These are phyloP conservation scores for Aspergillus vadensis DNA, from an alignment of 2,329 filamentous ascomycete species.

Conservation along the genomic window DNA sequence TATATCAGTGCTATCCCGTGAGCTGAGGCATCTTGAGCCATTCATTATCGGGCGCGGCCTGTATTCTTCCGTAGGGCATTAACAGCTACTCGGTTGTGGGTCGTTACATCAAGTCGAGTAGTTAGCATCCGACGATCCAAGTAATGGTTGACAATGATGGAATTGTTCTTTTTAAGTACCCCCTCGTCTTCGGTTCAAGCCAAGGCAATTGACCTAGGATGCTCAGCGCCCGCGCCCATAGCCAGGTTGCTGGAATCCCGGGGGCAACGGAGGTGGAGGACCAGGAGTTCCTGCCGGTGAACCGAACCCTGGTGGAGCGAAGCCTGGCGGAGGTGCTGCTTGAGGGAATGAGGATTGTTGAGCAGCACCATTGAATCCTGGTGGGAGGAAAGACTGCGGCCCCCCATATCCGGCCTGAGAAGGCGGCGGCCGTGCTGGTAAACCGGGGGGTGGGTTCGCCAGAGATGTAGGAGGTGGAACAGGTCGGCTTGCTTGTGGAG, in stretches of 20 bases:
- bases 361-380: constrained; percentile 39
- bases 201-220: background rate
- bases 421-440: constrained; percentile 71
- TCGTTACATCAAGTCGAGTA: background rate
- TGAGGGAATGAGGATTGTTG: constrained; percentile 36
- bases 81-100: background rate
- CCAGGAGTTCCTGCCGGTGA: constrained; percentile 32
- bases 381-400: constrained; percentile 47
- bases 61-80: background rate
- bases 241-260: constrained; percentile 46
- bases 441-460: constrained; percentile 51
- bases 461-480: constrained; percentile 58
- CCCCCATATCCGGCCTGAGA: constrained; percentile 69
- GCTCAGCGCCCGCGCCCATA: constrained; percentile 42
- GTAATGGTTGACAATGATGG: background rate
- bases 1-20: background rate
- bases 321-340: constrained; percentile 53
- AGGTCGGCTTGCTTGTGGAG: constrained; percentile 52
- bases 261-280: constrained; percentile 41
- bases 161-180: background rate
- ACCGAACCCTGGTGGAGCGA: constrained; percentile 54
- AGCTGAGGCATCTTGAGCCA: background rate
- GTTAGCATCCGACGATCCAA: background rate
- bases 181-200: background rate
- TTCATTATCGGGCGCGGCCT: background rate